These are phyloP conservation scores for Escovopsis sp. DNA, from an alignment of 2,329 filamentous ascomycete genomes.

Conservation along the genomic window DNA sequence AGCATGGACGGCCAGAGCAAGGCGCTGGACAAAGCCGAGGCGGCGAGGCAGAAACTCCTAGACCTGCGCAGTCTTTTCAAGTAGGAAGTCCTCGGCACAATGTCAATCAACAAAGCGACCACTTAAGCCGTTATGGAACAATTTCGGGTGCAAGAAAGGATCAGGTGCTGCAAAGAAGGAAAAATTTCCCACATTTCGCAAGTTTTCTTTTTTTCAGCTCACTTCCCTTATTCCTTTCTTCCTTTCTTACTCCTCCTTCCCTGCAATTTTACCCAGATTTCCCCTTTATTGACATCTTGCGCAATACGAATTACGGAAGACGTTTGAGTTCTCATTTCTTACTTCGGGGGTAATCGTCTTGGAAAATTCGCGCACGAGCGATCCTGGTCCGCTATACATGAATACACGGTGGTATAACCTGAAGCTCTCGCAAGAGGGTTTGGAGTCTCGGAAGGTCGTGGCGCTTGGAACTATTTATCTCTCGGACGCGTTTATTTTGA, in stretches of 20 bases:
- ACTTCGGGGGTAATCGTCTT: not conserved
- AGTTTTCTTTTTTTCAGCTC: not conserved
- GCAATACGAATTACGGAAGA: too few relatives aligned
- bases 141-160: not conserved
- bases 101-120: not conserved
- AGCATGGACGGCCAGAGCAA: slow-evolving; percentile 57
- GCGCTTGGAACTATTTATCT: slow-evolving; percentile 3
- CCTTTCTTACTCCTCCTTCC: not conserved
- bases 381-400: not conserved
- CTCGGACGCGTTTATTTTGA: not conserved
- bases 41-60: slow-evolving; percentile 46
- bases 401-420: slow-evolving; percentile 2
- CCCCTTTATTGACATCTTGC: not conserved
- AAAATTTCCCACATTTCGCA: not conserved
- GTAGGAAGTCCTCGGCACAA: slow-evolving; percentile 12
- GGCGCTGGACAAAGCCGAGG: slow-evolving; percentile 34
- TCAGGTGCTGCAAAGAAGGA: not conserved
- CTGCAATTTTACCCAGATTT: not conserved
- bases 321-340: not conserved
- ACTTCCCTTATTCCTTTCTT: not conserved
- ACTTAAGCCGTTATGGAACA: not conserved
- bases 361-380: not conserved
- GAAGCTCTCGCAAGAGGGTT: slow-evolving; percentile 17
- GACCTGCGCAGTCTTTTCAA: slow-evolving; percentile 45
- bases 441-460: slow-evolving; percentile 8